Conservation (phyloP, 1,284 basidiomycete species). For the Trametes versicolor region DNA sequence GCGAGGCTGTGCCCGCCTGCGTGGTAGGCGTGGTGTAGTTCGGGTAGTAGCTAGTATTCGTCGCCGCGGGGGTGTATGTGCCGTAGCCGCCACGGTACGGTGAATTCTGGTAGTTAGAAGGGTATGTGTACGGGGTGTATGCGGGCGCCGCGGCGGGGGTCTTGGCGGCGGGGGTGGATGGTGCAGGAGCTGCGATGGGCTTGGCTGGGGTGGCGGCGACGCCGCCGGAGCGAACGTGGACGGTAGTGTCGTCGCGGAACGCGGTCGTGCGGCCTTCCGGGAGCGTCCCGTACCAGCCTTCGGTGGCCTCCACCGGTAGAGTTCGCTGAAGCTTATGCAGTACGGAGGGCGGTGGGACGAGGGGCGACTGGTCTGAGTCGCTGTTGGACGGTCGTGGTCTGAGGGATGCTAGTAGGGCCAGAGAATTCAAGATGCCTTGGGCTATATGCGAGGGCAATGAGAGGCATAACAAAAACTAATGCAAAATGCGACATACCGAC, state of each 20-base stretch:
- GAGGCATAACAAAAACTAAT: not conserved
- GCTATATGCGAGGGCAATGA: conserved; percentile 52
- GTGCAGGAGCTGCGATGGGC: conserved; percentile 37
- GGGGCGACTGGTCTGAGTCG: conserved; percentile 46
- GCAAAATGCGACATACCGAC: conserved; percentile 59
- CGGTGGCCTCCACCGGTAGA: conserved; percentile 63
- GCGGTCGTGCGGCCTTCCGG: conserved; percentile 65
- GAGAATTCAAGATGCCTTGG: conserved; percentile 74
- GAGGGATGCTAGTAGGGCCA: conserved; percentile 72
- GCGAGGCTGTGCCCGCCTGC: conserved; percentile 28
- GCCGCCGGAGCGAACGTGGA: conserved; percentile 62
- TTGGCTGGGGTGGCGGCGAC: conserved; percentile 46
- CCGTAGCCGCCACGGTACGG: conserved; percentile 45
- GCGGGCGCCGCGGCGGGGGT: conserved; percentile 29
- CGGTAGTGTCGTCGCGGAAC: conserved; percentile 76
- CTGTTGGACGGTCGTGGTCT: conserved; percentile 66
- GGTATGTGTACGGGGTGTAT: conserved; percentile 41
- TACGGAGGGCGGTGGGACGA: conserved; percentile 67
- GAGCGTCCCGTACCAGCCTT: conserved; percentile 80
- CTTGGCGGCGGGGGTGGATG: conserved; percentile 31
- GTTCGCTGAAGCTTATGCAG: conserved; percentile 76
- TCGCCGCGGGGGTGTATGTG: conserved; percentile 41
- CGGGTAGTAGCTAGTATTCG: conserved; percentile 38
- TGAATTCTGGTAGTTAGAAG: conserved; percentile 34
- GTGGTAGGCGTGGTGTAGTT: conserved; percentile 27